Conservation (phyloP, 106 monocot genomes). For the Alisma plantagoaquatica region DNA sequence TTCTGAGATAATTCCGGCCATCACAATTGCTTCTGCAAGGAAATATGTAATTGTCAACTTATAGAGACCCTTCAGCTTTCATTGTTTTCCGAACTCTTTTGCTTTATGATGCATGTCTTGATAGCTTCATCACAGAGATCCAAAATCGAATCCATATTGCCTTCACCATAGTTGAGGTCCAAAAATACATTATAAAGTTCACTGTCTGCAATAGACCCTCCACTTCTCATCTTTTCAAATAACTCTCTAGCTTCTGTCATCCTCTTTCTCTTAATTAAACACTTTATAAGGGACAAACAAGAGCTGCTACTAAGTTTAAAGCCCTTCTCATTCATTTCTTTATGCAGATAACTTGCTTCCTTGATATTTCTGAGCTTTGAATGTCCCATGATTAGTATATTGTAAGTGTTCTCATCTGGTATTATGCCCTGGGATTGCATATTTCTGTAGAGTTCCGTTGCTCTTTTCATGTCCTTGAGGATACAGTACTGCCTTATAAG, state of each 20-base stretch:
- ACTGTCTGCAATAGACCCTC: conserved; percentile 31
- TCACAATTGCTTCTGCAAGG: too few relatives aligned
- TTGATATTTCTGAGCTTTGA: conserved; percentile 88
- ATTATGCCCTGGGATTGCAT: conserved; percentile 46
- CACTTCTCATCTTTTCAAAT: conserved; percentile 76
- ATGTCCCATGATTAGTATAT: conserved; percentile 87
- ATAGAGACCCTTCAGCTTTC: too few relatives aligned
- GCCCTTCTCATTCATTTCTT: conserved; percentile 70
- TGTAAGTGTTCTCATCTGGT: conserved; percentile 88
- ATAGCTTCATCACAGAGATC: conserved; percentile 77
- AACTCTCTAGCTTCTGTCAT: conserved; percentile 54
- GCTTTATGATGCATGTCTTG: conserved; percentile 20
- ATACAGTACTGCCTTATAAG: conserved; percentile 70
- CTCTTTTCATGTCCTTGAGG: conserved; percentile 64
- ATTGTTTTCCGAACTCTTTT: too few relatives aligned
- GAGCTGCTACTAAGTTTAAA: conserved; percentile 38
- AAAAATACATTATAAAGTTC: conserved; percentile 62
- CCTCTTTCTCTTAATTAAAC: conserved; percentile 54
- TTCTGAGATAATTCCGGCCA: too few relatives aligned
- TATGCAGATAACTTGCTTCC: conserved; percentile 75
- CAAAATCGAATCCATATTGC: conserved; percentile 51
- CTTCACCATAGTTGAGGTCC: conserved; percentile 48
- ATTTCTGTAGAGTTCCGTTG: conserved; percentile 52
- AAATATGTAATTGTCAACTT: too few relatives aligned
- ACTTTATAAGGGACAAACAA: conserved; percentile 62